Evolutionary conservation across 257 asterid genomes (phyloP).

Genomic region (Solanum habrochaites): DNA sequence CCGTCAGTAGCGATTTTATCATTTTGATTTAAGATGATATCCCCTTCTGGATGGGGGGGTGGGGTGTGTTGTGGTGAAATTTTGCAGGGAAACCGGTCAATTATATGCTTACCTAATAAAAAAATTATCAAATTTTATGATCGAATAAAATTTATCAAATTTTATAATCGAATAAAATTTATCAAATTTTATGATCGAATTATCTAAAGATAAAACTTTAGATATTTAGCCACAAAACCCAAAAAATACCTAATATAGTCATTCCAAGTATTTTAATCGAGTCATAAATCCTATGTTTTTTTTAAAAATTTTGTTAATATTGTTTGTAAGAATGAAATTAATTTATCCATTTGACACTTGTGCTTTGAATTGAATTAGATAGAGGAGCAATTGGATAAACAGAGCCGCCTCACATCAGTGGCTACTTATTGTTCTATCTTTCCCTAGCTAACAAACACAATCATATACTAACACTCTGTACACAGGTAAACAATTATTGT

Average conservation of each 20-base stretch:
- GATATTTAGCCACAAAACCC: not conserved
- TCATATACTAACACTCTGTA: not conserved
- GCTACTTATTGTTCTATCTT: slow-evolving; percentile 1
- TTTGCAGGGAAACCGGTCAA: no score
- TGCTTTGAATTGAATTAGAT: not conserved
- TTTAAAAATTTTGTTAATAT: not conserved
- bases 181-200: no score
- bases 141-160: no score
- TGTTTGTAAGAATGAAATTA: not conserved
- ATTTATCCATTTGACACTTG: not conserved
- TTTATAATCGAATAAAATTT: no score
- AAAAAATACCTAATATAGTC: not conserved
- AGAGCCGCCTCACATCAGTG: slow-evolving; percentile 50
- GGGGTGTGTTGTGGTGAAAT: no score
- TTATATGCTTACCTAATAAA: no score
- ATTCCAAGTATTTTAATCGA: not conserved
- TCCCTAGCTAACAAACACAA: slow-evolving; percentile 1
- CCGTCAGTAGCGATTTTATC: no score
- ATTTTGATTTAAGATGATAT: no score
- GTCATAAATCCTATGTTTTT: not conserved
- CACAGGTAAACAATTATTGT: slow-evolving; percentile 7
- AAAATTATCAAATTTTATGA: no score
- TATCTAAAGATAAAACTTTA: not conserved
- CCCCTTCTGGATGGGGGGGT: not conserved
- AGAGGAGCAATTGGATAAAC: slow-evolving; percentile 26